Evolutionary conservation across 2,329 filamentous ascomycete species (phyloP), one percentile per base, ranked within the genome.

Genomic region (Monosporascus sp.): DNA sequence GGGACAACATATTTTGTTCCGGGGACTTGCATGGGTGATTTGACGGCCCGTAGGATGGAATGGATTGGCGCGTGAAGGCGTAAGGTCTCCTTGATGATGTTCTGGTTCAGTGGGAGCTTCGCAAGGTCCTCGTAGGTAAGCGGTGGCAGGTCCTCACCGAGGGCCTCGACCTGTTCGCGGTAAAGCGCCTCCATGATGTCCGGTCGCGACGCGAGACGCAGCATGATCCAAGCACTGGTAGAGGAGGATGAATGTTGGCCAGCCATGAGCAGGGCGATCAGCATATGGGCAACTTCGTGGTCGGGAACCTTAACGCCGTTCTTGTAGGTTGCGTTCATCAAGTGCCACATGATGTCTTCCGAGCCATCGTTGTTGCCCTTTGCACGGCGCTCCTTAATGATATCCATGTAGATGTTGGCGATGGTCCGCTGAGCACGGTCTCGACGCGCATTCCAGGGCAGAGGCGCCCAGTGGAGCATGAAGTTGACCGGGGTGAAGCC

Each of bases 261-360:
- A 54, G 89, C 90, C 90, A 96, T 95, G 57, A 96, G 83, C 22
- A 96, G 80, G 6, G 90, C 90, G 70, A 96, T 96, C 89, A 96
- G 93, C 82, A 96, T 93, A 73, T 94, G 88, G 22, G 90, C 90
- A 54, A 95, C 82, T 70, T 96, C 90, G 64, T 87, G 80, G 66
- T 96, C 90, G 17, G 90, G 87, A n/a, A 95, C 79, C 6, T 78
- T 77, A 39, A 76, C 84, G 61, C 90, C 90, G 62, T 93, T 83
- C 76, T 95, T 96, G 81, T 96, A 96, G 24, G 76, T 80, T 63
- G 85, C 90, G 62, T 83, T 84, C 90, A 95, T 94, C 59, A 96
- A 75, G 65, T 94, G 90, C 83, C 88, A 91, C 71, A 96, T 91
- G 80, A 96, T 95, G 71, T 96, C 90, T 48, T 80, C 77, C 55